These are phyloP conservation scores for Solanum appendiculatum DNA, from an alignment of 257 asterid genomes.

Conservation along the genomic window DNA sequence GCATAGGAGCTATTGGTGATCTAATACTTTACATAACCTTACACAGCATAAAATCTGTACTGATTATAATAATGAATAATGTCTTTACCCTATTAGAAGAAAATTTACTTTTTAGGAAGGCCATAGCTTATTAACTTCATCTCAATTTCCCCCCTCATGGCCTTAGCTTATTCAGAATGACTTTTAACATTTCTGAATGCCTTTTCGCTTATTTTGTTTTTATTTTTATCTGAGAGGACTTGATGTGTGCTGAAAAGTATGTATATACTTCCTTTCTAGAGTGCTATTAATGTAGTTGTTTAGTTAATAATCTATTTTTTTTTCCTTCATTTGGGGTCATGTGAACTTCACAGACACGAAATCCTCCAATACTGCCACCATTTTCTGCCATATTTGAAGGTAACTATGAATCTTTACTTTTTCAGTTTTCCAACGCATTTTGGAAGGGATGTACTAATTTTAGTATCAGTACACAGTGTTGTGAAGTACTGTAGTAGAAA, in stretches of 20 bases:
- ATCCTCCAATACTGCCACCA: conserved; percentile 81
- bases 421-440: background rate
- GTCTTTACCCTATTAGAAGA: background rate
- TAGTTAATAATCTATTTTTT: background rate
- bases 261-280: background rate
- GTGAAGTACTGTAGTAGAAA: background rate
- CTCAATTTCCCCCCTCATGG: background rate
- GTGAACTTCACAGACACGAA: conserved; percentile 55
- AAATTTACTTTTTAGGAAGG: background rate
- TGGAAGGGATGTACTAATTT: background rate
- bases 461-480: background rate
- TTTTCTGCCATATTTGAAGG: conserved; percentile 72
- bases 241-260: background rate
- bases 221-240: background rate
- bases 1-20: background rate
- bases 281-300: background rate
- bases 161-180: background rate
- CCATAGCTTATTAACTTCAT: background rate
- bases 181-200: background rate
- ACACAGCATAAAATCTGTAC: background rate
- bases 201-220: background rate
- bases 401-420: conserved; percentile 10
- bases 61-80: background rate
- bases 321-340: background rate
- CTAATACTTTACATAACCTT: background rate